Base-by-base conservation (phyloP, 768 basidiomycete species). In the Leccinum incarnatum region DNA sequence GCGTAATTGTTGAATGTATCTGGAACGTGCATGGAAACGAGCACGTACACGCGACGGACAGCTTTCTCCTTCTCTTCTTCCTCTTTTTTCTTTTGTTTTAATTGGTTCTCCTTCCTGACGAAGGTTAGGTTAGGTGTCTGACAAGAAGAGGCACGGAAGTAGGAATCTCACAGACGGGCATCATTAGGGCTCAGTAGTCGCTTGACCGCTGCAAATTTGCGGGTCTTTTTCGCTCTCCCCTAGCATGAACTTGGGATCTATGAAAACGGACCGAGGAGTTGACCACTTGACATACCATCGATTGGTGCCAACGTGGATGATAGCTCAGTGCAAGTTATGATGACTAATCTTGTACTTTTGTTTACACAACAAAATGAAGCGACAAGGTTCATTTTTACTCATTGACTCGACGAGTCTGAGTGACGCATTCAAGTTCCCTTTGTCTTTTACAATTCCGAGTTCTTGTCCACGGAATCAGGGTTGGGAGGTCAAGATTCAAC, bases 131-230 rank as follows among this genome's bases (percentile, higher is more conserved):
- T 51, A n/a, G 56, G 55, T 52, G 32, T 37, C 29, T 36, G 19
- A 15, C 36, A 15, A 15, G 36, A 49, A 27, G 25, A 7, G 36
- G 51, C 17, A 37, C 37, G 52, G 47, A 49, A 27, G 17, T 7
- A n/a, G 27, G 54, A 21, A 25, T 72, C 92, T 65, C 70, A 95
- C 95, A 98, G 74, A 65, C 96, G 81, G 56, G 91, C 92, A 72
- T 98, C 96, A 67, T 89, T 92, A 0, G 96, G 96, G 71, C 94
- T 95, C 59, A 98, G 76, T 79, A 98, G 80, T 17, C 95, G 89
- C 75, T 98, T 98, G 49, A 96, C 93, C 10, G 86, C 77, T 2
- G 95, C 96, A 72, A 98, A 98, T 72, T 96, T 96, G 74, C 95
- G 83, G 1, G 94, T 95, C 73, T 94, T 96, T 74, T 93, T 93